phyloP scores from a whole-genome alignment of 2,329 filamentous ascomycete genomes.

The Aspergillus tanneri region DNA sequence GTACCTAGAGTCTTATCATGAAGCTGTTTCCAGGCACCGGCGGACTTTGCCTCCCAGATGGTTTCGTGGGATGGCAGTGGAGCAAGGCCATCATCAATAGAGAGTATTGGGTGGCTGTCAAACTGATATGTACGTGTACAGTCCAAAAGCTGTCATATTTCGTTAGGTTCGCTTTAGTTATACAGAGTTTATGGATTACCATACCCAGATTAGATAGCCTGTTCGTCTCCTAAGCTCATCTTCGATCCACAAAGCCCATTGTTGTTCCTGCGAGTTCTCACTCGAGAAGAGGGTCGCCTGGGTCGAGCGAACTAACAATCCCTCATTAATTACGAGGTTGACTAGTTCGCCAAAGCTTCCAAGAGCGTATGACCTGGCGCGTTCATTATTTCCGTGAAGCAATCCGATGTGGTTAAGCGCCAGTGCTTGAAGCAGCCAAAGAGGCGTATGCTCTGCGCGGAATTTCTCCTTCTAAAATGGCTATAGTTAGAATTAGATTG shows the following conservation, averaged over 20 bases:
- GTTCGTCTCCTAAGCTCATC: constrained; percentile 40
- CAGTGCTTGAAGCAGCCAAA: constrained; percentile 33
- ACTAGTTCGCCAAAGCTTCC: constrained; percentile 32
- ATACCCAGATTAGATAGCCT: constrained; percentile 47
- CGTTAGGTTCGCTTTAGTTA: not conserved
- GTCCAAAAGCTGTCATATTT: constrained; percentile 39
- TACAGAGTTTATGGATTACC: constrained; percentile 7
- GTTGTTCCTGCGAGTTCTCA: constrained; percentile 14
- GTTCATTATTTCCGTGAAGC: constrained; percentile 27
- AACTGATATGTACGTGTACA: constrained; percentile 43
- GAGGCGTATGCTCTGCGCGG: constrained; percentile 11
- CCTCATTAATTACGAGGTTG: constrained; percentile 22
- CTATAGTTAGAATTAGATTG: constrained; percentile 4
- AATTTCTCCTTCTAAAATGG: constrained; percentile 29
- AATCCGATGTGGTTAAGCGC: constrained; percentile 36
- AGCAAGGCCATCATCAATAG: constrained; percentile 43
- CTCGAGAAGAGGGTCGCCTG: constrained; percentile 7
- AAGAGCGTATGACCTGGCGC: constrained; percentile 25
- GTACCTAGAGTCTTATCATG: constrained; percentile 26
- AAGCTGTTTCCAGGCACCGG: constrained; percentile 33
- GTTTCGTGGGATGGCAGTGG: constrained; percentile 43
- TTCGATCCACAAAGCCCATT: constrained; percentile 41
- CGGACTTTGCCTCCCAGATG: constrained; percentile 41
- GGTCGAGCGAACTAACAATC: constrained; percentile 22
- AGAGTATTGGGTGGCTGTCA: constrained; percentile 35